Conservation (phyloP, 2,329 filamentous ascomycete species). For the Aspergillus amoenus region DNA sequence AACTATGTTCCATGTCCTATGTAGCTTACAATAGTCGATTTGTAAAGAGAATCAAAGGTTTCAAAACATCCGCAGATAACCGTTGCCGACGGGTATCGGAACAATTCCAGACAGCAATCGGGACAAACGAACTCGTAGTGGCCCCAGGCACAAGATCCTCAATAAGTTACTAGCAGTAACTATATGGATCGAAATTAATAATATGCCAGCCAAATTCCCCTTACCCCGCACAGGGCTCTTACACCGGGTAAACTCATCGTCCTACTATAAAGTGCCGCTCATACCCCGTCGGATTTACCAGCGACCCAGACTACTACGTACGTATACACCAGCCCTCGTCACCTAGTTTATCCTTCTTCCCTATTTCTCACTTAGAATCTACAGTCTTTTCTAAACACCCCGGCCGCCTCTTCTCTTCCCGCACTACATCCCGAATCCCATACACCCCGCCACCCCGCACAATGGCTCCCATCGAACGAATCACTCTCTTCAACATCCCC, state of each 20-base stretch:
- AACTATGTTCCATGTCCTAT: not conserved
- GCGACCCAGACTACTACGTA: not conserved
- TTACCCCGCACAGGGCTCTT: not conserved
- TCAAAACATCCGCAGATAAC: not conserved
- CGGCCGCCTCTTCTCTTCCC: not conserved
- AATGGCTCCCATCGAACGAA: constrained; percentile 48
- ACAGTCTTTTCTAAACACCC: not conserved
- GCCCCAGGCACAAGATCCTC: not conserved
- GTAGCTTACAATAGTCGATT: no score
- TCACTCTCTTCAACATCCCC: constrained; percentile 56
- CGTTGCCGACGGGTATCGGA: not conserved
- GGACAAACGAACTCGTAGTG: not conserved
- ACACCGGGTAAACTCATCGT: not conserved
- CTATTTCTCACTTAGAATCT: not conserved
- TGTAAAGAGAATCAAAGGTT: no score
- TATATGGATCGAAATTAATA: not conserved
- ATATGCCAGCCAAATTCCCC: not conserved
- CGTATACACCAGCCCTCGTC: not conserved
- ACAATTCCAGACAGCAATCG: constrained; percentile 1
- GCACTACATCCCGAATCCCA: not conserved
- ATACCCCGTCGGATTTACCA: not conserved
- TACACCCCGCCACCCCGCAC: constrained; percentile 4
- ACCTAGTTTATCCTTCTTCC: not conserved
- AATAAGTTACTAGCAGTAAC: not conserved
- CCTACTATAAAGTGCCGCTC: constrained; percentile 1